Evolutionary conservation across 2,329 filamentous ascomycete genomes (phyloP).

Genomic region (Penicillium occitanis): DNA sequence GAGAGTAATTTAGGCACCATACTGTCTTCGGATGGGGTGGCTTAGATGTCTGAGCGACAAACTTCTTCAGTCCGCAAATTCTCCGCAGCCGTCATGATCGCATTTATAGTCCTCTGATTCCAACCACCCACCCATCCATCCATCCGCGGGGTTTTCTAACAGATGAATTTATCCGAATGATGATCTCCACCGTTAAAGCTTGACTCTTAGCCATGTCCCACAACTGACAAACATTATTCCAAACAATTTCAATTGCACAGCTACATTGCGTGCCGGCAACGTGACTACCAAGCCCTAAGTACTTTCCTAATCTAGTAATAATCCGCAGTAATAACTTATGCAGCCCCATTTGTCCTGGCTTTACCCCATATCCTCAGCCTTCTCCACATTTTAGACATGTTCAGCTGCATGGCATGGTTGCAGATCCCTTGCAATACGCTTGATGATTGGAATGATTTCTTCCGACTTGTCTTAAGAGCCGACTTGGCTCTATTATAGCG

Average conservation of each 20-base stretch:
- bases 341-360: not conserved
- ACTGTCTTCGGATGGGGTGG: not conserved
- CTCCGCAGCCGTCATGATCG: not conserved
- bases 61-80: not conserved
- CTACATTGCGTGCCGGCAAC: not conserved
- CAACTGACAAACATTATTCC: not conserved
- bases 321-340: not conserved
- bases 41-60: not conserved
- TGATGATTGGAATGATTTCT: not conserved
- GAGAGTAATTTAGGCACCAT: not conserved
- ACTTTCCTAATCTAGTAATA: not conserved
- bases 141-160: not conserved
- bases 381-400: conserved; percentile 8
- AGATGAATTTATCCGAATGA: not conserved
- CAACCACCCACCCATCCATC: not conserved
- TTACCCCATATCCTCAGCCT: conserved; percentile 5
- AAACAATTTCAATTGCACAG: not conserved
- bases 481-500: not conserved
- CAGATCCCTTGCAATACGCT: not conserved
- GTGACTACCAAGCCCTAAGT: not conserved
- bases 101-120: not conserved
- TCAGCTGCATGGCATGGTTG: not conserved
- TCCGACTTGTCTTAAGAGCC: not conserved
- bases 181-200: conserved; percentile 2
- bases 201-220: not conserved